Evolutionary conservation across 495 filamentous ascomycete genomes (phyloP).

Genomic region (Podospora pseudocomata): DNA sequence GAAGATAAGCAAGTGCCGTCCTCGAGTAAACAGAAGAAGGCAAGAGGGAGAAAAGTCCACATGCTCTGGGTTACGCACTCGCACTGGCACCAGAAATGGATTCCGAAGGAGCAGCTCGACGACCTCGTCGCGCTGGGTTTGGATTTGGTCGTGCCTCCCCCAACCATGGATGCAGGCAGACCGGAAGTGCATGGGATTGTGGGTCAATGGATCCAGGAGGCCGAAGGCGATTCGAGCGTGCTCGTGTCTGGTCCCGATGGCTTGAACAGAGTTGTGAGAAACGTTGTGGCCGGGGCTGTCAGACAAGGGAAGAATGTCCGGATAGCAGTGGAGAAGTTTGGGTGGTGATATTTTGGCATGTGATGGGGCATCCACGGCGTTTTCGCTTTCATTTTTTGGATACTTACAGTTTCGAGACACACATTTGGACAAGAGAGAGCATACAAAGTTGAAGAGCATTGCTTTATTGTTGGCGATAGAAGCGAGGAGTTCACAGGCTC

Average conservation of each 20-base stretch:
- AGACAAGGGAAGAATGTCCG: constrained; percentile 37
- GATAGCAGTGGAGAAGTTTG: constrained; percentile 50
- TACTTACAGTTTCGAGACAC: neutral
- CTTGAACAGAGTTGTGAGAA: constrained; percentile 50
- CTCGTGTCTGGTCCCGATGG: constrained; percentile 55
- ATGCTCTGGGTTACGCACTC: constrained; percentile 59
- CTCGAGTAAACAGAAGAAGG: constrained; percentile 17
- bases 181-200: constrained; percentile 47
- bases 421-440: neutral
- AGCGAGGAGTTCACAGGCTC: neutral
- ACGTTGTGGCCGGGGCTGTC: constrained; percentile 48
- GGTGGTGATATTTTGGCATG: constrained; percentile 36
- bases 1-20: neutral
- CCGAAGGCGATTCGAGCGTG: constrained; percentile 37
- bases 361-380: neutral
- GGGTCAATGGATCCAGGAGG: constrained; percentile 29
- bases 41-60: constrained; percentile 40
- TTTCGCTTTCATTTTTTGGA: neutral
- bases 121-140: constrained; percentile 45
- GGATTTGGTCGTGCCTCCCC: constrained; percentile 47
- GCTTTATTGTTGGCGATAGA: neutral
- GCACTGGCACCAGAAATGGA: constrained; percentile 48
- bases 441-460: neutral
- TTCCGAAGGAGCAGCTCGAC: constrained; percentile 43
- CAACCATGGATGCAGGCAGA: constrained; percentile 49